Base-by-base conservation (phyloP, 495 filamentous ascomycete genomes). In the Ascodesmis nigricans region DNA sequence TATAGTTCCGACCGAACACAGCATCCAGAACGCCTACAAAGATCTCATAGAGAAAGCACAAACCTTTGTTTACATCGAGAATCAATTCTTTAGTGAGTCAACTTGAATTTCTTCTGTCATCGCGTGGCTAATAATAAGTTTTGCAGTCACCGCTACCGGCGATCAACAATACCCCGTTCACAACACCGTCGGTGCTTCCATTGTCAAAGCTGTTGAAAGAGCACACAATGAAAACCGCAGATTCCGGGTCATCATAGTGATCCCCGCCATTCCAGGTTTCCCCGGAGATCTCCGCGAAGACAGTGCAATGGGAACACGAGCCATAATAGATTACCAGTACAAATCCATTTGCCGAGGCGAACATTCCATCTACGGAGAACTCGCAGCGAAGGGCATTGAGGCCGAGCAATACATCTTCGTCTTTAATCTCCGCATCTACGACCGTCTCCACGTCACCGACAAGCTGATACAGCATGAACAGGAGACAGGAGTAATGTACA, bases 251-350 rank as follows among this genome's bases (percentile, higher is more conserved):
- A 90, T 97, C 35, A 67, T 84, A 37, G 38, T 93, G 2, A 84
- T 93, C 20, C 84, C 84, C 4, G 74, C 79, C 0, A 75, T 93
- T 37, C 87, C 84, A 3, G 84, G 87, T 0, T 95, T 95, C 50
- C 81, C 84, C 1, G 84, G 87, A 6, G 84, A 92, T 53, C 59
- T 97, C 7, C 58, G 84, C 21, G 71, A 78, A 10, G 69, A 74
- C 42, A 79, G 73, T 17, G 84, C 87, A 0, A 65, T 65, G 13
- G 84, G 87, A 15, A 93, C 84, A 0, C 58, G 80, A 37, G 82
- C 82, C 2, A 97, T 93, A 49, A 97, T 97, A 80, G 83, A 92
- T 49, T 97, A 93, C 53, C 84, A 93, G 53, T 97, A 84, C 58
- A 93, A 87, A 53, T 87, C 80, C 1, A 91, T 97, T 39, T 73